phyloP scores from a whole-genome alignment of 176 grass and related monocot genomes.

The Alloteropsis semialata region DNA sequence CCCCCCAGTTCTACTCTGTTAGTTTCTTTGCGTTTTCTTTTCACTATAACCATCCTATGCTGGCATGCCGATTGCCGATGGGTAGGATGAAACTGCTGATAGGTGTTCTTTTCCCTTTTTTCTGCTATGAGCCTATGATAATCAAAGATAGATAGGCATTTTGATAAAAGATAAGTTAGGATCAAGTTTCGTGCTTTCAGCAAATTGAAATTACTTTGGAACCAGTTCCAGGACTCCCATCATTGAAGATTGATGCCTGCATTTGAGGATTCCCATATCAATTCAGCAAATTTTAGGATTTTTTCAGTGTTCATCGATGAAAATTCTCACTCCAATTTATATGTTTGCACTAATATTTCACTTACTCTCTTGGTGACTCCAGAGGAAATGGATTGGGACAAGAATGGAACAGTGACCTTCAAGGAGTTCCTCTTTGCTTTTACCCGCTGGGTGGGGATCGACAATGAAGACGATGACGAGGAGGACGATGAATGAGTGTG shows the following conservation, averaged over 20 bases:
- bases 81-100: not conserved
- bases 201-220: not conserved
- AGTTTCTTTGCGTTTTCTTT: not conserved
- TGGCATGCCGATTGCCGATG: too few relatives aligned
- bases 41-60: not conserved
- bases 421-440: constrained; percentile 98
- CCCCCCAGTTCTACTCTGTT: not conserved
- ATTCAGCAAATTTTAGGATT: not conserved
- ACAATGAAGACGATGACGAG: constrained; percentile 71
- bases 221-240: not conserved
- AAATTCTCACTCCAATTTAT: not conserved
- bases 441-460: constrained; percentile 89
- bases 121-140: not conserved
- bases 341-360: constrained; percentile 9
- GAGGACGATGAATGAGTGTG: constrained; percentile 12
- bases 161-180: not conserved
- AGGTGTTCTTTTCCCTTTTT: not conserved
- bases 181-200: not conserved
- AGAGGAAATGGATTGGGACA: constrained; percentile 99
- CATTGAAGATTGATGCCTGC: not conserved
- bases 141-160: not conserved
- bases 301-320: not conserved
- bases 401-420: constrained; percentile 93
- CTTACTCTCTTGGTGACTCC: constrained; percentile 15
- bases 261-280: not conserved